A percentile compares a stretch with the other conserved stretches of the same genome.
Conservation (phyloP, 2,329 filamentous ascomycete species). For the Bertia moriformis region DNA sequence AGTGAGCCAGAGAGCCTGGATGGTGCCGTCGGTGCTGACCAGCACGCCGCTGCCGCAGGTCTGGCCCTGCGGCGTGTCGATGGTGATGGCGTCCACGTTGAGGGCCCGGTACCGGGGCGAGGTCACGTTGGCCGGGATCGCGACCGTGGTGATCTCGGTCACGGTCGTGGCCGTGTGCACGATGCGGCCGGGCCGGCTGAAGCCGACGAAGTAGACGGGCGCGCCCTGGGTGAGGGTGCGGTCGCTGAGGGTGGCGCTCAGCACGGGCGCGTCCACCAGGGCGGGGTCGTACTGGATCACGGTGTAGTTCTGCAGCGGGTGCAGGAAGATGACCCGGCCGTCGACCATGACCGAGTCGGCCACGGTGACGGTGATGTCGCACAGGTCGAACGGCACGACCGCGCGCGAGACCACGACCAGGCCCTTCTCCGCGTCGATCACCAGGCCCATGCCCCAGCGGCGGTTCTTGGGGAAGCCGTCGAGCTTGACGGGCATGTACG, state of each 20-base stretch:
- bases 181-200: conserved; percentile 87
- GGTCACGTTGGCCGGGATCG: conserved; percentile 82
- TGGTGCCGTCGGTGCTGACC: conserved; percentile 74
- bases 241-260: conserved; percentile 70
- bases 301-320: conserved; percentile 91
- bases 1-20: conserved; percentile 90
- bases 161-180: conserved; percentile 89
- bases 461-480: conserved; percentile 93
- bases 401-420: conserved; percentile 87
- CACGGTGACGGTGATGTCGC: conserved; percentile 90
- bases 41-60: conserved; percentile 92
- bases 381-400: conserved; percentile 89
- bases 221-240: conserved; percentile 82
- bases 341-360: conserved; percentile 91
- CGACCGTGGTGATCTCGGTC: conserved; percentile 92
- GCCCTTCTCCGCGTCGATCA: conserved; percentile 97
- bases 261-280: conserved; percentile 84
- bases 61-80: conserved; percentile 79
- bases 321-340: conserved; percentile 87
- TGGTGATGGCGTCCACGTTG: conserved; percentile 91
- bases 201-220: conserved; percentile 92
- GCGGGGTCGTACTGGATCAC: conserved; percentile 88
- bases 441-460: conserved; percentile 87
- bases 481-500: conserved; percentile 85
- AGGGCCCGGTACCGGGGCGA: conserved; percentile 87